Conservation (phyloP, 805 yeast species). For the Saccharomyces jurei region DNA sequence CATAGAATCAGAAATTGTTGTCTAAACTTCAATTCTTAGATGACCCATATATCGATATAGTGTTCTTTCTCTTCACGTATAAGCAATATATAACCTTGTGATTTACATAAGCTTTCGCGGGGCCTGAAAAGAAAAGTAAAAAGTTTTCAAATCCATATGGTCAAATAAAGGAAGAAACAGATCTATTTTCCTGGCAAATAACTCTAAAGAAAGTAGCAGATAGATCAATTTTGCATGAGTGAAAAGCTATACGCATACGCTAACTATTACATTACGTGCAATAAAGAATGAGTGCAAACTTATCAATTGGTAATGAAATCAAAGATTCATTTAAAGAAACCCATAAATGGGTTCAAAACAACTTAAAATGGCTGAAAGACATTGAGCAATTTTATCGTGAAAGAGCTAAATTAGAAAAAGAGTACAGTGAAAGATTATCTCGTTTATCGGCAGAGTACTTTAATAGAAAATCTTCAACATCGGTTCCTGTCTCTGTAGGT, state of each 20-base stretch:
- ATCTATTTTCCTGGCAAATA: neutral
- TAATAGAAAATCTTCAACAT: slow-evolving; percentile 62
- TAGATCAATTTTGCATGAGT: neutral
- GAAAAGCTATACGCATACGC: neutral
- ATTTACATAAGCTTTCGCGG: neutral
- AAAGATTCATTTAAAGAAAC: slow-evolving; percentile 76
- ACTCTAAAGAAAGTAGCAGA: neutral
- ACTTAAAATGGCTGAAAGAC: slow-evolving; percentile 68
- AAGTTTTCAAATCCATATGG: neutral
- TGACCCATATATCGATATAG: neutral
- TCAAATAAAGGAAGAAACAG: neutral
- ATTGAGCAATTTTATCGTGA: slow-evolving; percentile 78
- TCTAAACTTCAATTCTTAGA: slow-evolving; percentile 13
- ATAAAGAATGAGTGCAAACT: slow-evolving; percentile 16
- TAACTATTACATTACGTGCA: neutral
- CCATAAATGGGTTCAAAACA: slow-evolving; percentile 68
- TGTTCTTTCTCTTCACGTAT: neutral
- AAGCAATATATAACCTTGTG: neutral
- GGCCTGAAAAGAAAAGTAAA: neutral
- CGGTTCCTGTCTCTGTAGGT: slow-evolving; percentile 75
- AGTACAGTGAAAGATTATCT: slow-evolving; percentile 63
- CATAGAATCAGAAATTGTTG: slow-evolving; percentile 37
- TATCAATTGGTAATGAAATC: slow-evolving; percentile 58
- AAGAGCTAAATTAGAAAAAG: slow-evolving; percentile 73
- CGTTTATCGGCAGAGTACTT: slow-evolving; percentile 61